Percentiles rank a stretch among this genome's conserved stretches.
Evolutionary conservation across 495 filamentous ascomycete genomes (phyloP).

Genomic region (Daldinia vernicosa): DNA sequence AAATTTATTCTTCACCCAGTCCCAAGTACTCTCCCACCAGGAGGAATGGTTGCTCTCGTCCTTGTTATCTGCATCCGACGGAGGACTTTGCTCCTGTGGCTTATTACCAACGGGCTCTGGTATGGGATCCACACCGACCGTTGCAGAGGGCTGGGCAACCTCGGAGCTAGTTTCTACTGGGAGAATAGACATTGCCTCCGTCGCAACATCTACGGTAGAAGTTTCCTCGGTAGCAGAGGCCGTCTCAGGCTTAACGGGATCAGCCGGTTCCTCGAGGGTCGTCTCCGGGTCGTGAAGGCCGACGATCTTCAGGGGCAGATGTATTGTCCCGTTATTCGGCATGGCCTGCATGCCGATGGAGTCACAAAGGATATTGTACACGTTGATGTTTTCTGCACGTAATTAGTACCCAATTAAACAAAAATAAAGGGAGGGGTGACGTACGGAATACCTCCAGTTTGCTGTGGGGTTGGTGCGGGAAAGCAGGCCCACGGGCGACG

Average conservation of each 20-base stretch:
- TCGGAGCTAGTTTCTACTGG: conserved; percentile 22
- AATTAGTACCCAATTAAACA: conserved; percentile 24
- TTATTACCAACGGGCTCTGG: background rate
- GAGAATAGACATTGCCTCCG: conserved; percentile 25
- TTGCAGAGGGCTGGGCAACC: conserved; percentile 17
- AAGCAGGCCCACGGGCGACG: conserved; percentile 85
- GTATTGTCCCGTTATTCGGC: conserved; percentile 88
- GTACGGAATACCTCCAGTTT: conserved; percentile 84
- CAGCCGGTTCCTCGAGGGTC: conserved; percentile 45
- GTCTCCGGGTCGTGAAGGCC: conserved; percentile 66
- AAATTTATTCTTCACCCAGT: conserved; percentile 61
- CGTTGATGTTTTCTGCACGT: conserved; percentile 84
- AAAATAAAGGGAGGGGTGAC: conserved; percentile 45
- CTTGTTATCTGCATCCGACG: conserved; percentile 32
- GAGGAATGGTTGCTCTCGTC: conserved; percentile 22
- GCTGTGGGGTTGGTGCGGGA: conserved; percentile 84
- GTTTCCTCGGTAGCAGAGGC: conserved; percentile 16
- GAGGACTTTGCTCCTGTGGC: conserved; percentile 23
- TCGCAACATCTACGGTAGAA: conserved; percentile 22
- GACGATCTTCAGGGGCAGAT: conserved; percentile 74
- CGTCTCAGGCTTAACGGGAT: conserved; percentile 40
- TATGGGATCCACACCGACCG: conserved; percentile 30
- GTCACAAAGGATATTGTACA: conserved; percentile 94
- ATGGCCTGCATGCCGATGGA: conserved; percentile 72
- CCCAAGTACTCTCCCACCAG: conserved; percentile 50